phyloP scores from a whole-genome alignment of 139 green algal genomes.

The Gonium pectorale region DNA sequence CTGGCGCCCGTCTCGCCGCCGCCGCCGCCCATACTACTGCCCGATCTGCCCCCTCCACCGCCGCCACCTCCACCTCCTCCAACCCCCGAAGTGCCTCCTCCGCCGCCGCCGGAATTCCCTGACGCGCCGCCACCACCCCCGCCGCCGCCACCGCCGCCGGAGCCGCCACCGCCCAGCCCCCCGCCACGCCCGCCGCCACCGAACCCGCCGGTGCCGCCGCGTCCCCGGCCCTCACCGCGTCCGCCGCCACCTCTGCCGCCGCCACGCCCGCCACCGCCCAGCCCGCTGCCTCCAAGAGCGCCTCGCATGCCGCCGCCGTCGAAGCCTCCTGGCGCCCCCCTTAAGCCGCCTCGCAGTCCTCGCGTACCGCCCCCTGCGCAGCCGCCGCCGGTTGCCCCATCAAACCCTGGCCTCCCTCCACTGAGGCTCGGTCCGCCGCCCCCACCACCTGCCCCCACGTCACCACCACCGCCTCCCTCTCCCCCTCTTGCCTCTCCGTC shows the following conservation, averaged over 20 bases:
- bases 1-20: neutral
- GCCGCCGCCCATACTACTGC: neutral
- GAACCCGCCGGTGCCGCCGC: neutral
- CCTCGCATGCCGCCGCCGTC: no score
- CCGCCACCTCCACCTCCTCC: constrained; percentile 17
- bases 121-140: neutral
- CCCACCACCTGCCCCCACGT: neutral
- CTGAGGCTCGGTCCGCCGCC: no score
- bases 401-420: no score
- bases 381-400: no score
- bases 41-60: neutral
- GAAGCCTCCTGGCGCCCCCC: no score
- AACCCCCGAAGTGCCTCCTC: no score
- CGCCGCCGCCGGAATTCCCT: neutral
- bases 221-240: neutral
- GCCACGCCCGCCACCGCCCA: constrained; percentile 1
- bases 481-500: neutral
- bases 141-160: constrained; percentile 6
- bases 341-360: no score
- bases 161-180: neutral
- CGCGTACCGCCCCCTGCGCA: no score
- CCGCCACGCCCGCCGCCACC: neutral
- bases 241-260: neutral
- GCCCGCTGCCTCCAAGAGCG: neutral
- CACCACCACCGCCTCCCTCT: neutral